phyloP scores from a whole-genome alignment of 768 basidiomycete genomes.

The Lactifluus echinatus region DNA sequence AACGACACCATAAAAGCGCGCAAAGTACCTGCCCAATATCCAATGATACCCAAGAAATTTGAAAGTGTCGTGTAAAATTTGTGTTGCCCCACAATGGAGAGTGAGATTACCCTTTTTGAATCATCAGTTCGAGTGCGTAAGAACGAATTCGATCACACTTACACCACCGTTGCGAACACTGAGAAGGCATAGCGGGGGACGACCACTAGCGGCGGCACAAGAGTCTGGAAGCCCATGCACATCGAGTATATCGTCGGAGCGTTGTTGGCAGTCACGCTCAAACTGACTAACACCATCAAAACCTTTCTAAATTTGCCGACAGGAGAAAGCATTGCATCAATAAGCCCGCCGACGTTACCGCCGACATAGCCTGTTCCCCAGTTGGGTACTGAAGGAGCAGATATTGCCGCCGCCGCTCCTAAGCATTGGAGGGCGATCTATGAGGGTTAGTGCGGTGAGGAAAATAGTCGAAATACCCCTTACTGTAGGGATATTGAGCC shows the following conservation, averaged over 20 bases:
- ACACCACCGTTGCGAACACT: constrained; percentile 59
- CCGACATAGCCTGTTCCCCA: constrained; percentile 48
- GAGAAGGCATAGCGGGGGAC: constrained; percentile 68
- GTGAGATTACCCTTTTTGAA: constrained; percentile 45
- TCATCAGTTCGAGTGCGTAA: background rate
- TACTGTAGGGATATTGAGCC: constrained; percentile 54
- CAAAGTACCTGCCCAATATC: constrained; percentile 30
- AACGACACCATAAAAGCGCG: background rate
- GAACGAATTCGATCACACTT: constrained; percentile 23
- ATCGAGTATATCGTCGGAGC: constrained; percentile 79
- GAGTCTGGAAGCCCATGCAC: constrained; percentile 62
- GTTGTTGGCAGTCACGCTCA: constrained; percentile 73
- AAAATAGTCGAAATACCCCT: constrained; percentile 21
- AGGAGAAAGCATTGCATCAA: constrained; percentile 54
- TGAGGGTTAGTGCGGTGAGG: background rate
- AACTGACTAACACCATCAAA: constrained; percentile 60
- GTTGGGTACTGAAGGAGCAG: constrained; percentile 43
- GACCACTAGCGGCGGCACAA: constrained; percentile 46
- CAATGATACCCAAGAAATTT: constrained; percentile 58
- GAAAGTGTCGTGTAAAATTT: constrained; percentile 56
- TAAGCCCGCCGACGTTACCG: constrained; percentile 53
- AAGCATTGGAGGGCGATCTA: constrained; percentile 42
- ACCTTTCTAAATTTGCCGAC: constrained; percentile 61
- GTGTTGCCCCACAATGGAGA: constrained; percentile 61
- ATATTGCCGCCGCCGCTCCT: constrained; percentile 59